Evolutionary conservation across 1,284 basidiomycete genomes (phyloP).

Genomic region (Leccinum olivaceoglutinosum): DNA sequence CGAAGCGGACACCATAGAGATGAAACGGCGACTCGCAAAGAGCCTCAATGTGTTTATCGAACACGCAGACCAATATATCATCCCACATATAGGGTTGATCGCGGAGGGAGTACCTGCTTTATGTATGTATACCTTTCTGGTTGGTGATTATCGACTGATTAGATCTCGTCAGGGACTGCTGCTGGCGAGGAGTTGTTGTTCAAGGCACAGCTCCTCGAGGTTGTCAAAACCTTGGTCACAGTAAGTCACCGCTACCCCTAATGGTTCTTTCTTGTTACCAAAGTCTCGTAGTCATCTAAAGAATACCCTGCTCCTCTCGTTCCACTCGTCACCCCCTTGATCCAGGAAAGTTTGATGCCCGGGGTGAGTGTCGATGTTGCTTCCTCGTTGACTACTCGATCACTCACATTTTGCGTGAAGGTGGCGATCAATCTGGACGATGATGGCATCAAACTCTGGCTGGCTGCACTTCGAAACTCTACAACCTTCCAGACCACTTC

Average conservation of each 20-base stretch:
- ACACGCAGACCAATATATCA: conserved; percentile 61
- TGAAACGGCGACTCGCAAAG: conserved; percentile 69
- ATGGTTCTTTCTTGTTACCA: conserved; percentile 1
- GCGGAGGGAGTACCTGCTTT: conserved; percentile 67
- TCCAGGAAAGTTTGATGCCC: conserved; percentile 69
- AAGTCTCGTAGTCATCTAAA: conserved; percentile 47
- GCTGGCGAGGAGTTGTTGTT: conserved; percentile 76
- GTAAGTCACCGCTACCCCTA: conserved; percentile 35
- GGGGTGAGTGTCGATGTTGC: conserved; percentile 38
- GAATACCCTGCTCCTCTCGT: conserved; percentile 54
- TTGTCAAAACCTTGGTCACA: conserved; percentile 68
- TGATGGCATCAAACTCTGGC: conserved; percentile 77
- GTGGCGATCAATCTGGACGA: conserved; percentile 71
- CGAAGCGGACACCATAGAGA: conserved; percentile 74
- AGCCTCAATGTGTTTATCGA: conserved; percentile 74
- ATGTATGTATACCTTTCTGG: conserved; percentile 46
- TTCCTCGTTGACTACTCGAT: conserved; percentile 1
- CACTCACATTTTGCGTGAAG: conserved; percentile 33
- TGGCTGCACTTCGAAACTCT: conserved; percentile 66
- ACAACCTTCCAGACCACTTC: conserved; percentile 44
- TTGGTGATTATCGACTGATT: conserved; percentile 6
- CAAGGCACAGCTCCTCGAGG: conserved; percentile 69
- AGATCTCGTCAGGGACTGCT: conserved; percentile 41
- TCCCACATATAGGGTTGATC: conserved; percentile 64
- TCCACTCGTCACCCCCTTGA: conserved; percentile 64